A percentile compares a stretch with the other conserved stretches of the same genome.
Evolutionary conservation across 371 early-diverging fungal species (phyloP).

Genomic region (Mortierella sp.): DNA sequence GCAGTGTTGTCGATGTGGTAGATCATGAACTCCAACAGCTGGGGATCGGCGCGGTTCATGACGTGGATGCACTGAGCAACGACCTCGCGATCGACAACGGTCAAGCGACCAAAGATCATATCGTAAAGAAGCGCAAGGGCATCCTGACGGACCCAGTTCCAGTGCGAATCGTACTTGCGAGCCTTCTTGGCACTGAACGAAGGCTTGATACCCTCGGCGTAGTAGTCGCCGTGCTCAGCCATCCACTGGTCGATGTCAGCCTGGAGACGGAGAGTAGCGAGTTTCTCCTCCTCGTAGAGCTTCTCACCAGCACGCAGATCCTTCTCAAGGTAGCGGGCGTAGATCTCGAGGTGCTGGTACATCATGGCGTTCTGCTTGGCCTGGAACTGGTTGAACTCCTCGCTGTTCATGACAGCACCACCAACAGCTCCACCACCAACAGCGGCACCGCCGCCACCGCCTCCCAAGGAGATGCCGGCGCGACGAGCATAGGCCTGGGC

Average conservation of each 20-base stretch:
- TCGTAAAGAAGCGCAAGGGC: conserved; percentile 92
- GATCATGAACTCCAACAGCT: conserved; percentile 88
- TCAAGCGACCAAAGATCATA: conserved; percentile 91
- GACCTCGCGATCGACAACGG: conserved; percentile 92
- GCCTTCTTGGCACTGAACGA: conserved; percentile 88
- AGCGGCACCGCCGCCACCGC: conserved; percentile 67
- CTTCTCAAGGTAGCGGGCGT: conserved; percentile 89
- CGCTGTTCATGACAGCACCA: conserved; percentile 86
- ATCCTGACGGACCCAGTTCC: conserved; percentile 98
- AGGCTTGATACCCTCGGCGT: conserved; percentile 90
- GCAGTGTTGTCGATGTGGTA: conserved; percentile 84
- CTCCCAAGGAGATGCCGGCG: conserved; percentile 81
- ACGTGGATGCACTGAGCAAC: conserved; percentile 92
- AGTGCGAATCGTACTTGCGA: conserved; percentile 93
- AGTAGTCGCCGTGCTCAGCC: conserved; percentile 91
- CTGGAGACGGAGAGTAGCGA: conserved; percentile 79
- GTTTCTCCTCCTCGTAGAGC: conserved; percentile 77
- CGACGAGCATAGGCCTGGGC: conserved; percentile 87
- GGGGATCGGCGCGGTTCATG: conserved; percentile 92
- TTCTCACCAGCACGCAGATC: conserved; percentile 88
- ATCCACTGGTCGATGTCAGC: conserved; percentile 89
- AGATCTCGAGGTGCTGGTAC: conserved; percentile 89
- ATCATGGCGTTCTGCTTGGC: conserved; percentile 86
- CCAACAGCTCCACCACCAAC: conserved; percentile 70
- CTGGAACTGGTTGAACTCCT: conserved; percentile 88